Percentiles rank a stretch among this genome's conserved stretches.
Conservation (phyloP, 768 basidiomycete genomes). For the Lactarius sanguifluus region DNA sequence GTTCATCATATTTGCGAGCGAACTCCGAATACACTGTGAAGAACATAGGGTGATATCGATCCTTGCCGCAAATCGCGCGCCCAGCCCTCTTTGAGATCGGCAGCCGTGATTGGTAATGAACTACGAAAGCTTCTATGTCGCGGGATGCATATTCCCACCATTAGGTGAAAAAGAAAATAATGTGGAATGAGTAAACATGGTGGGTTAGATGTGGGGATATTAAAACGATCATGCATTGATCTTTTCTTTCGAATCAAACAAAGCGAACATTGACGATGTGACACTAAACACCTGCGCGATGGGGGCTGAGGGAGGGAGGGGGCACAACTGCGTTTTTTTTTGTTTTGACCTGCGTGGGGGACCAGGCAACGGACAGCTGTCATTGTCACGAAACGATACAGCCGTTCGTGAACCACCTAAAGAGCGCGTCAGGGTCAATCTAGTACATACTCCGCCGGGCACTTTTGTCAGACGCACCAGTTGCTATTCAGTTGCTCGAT, state of each 20-base stretch:
- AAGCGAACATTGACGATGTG: not conserved
- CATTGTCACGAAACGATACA: conserved; percentile 52
- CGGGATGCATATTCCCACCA: conserved; percentile 11
- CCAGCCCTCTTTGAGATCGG: not conserved
- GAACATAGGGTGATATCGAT: not conserved
- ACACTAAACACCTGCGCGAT: not conserved
- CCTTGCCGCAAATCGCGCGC: not conserved
- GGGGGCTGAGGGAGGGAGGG: not conserved
- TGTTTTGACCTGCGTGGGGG: not conserved
- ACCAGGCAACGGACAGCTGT: not conserved
- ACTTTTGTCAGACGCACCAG: conserved; percentile 44
- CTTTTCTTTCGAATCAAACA: not conserved
- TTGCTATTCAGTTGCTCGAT: conserved; percentile 73
- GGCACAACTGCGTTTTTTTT: not conserved
- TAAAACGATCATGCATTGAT: not conserved
- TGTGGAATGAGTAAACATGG: not conserved
- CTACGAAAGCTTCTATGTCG: conserved; percentile 4
- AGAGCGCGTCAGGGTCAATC: conserved; percentile 21
- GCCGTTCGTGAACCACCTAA: conserved; percentile 76
- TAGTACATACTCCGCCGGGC: conserved; percentile 2
- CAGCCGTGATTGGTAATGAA: not conserved
- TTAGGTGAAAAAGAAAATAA: not conserved
- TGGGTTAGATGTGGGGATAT: not conserved
- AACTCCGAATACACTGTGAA: conserved; percentile 7
- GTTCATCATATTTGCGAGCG: conserved; percentile 2